Base-by-base conservation (phyloP, 768 basidiomycete genomes). In the Psilocybe cubensis region DNA sequence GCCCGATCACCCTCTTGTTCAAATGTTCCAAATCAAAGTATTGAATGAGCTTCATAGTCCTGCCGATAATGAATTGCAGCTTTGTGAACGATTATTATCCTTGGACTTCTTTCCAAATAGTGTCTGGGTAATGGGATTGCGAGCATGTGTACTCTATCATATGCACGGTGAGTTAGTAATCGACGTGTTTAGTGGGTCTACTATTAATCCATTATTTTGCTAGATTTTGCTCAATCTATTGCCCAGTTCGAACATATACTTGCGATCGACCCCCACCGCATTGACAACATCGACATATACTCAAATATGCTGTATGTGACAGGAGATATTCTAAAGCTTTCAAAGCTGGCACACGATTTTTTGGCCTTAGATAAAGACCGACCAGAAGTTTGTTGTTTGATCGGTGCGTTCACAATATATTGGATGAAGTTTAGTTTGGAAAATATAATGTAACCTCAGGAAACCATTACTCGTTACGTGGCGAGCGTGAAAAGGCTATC, bases 231-330 rank as follows among this genome's bases (percentile, higher is more conserved):
- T 52, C 85, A 87, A 54, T 94, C 97, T 2, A 91, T 92, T 69
- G 74, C 74, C 27, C 87, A 94, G 65, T 99, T 98, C 69, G 90
- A 94, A 64, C 81, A 83, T 62, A 91, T 98, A 29, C 82, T 92
- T 29, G 72, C 77, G 2, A 68, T 88, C 31, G 95, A 98, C 68
- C 96, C 96, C 8, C 88, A 87, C 72, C 85, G 95, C 23, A 85
- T 97, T 56, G 97, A 99, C 62, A 92, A 97, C 66, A 89, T 98
- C 55, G 97, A 98, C 67, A 86, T 97, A 31, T 95, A 91, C 71
- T 96, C 95, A 56, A 97, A 98, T 69, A 97, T 98, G 67, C 81
- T 98, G 38, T 98, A 98, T 72, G 95, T 98, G 2, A 93, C 92
- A 47, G 92, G 95, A 65, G 92, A 92, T 65, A 84, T 86, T 43